phyloP scores from a whole-genome alignment of 2,329 filamentous ascomycete genomes.

The Aspergillus pseudoviridinutans region DNA sequence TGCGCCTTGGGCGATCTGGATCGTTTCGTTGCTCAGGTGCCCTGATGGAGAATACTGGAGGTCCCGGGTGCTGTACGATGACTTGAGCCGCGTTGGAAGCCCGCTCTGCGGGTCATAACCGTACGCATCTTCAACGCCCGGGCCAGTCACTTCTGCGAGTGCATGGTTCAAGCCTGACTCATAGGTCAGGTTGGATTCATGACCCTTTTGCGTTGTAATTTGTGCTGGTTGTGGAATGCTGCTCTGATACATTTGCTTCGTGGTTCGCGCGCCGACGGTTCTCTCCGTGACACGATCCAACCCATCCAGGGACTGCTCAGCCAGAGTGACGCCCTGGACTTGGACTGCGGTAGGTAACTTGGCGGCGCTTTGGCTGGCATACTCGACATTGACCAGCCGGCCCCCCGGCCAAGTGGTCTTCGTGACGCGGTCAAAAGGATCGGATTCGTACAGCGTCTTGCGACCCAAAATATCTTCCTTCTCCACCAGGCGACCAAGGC shows the following conservation, averaged over 20 bases:
- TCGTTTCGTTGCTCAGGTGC: neutral
- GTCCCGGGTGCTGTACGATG: neutral
- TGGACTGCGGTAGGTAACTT: neutral
- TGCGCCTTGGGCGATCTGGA: neutral
- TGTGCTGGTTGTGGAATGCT: neutral
- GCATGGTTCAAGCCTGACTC: constrained; percentile 1
- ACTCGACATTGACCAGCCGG: neutral
- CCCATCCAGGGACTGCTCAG: constrained; percentile 2
- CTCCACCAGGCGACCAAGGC: neutral
- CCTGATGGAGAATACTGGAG: neutral
- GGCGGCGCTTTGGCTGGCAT: neutral
- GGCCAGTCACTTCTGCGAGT: neutral
- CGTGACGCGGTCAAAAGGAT: constrained; percentile 4
- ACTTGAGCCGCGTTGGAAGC: neutral
- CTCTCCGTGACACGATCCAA: neutral
- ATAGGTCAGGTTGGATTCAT: neutral
- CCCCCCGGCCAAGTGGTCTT: constrained; percentile 2
- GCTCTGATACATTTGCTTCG: neutral
- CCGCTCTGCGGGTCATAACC: neutral
- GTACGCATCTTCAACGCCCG: neutral
- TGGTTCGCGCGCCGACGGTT: constrained; percentile 3
- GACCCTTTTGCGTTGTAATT: neutral
- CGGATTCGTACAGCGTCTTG: constrained; percentile 1
- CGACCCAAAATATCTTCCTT: neutral
- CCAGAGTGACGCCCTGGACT: neutral